Percentiles rank a stretch among this genome's conserved stretches.
phyloP scores from a whole-genome alignment of 305 asterid species.

The Fraxinus sp. region DNA sequence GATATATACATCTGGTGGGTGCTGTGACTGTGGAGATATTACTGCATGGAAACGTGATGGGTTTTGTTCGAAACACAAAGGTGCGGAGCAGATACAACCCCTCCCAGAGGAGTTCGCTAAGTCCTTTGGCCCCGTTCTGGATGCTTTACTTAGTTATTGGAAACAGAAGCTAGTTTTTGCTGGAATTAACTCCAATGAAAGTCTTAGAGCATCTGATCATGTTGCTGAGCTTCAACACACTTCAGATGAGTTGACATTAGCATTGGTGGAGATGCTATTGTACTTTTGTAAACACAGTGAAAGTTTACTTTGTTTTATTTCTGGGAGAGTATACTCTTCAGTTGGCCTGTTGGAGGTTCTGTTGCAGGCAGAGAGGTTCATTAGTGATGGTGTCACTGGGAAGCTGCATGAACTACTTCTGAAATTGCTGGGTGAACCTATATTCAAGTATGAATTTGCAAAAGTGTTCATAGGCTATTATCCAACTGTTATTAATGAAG shows the following conservation, averaged over 20 bases:
- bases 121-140: constrained; percentile 77
- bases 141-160: constrained; percentile 64
- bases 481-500: constrained; percentile 57
- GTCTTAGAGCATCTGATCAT: constrained; percentile 35
- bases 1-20: constrained; percentile 88
- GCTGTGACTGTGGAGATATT: constrained; percentile 98
- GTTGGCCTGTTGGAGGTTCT: constrained; percentile 70
- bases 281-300: constrained; percentile 75
- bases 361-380: constrained; percentile 71
- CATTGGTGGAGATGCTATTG: constrained; percentile 71
- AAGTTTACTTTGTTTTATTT: constrained; percentile 85
- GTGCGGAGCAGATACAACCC: constrained; percentile 80
- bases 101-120: constrained; percentile 60
- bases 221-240: constrained; percentile 38
- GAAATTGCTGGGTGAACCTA: constrained; percentile 87
- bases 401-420: constrained; percentile 84
- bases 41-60: constrained; percentile 98
- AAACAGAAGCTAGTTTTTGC: constrained; percentile 47
- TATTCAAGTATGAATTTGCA: constrained; percentile 85
- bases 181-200: constrained; percentile 36
- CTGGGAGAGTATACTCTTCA: constrained; percentile 67
- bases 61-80: constrained; percentile 91
- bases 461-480: constrained; percentile 77
- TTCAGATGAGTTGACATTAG: constrained; percentile 65
- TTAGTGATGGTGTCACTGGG: constrained; percentile 38